These are phyloP conservation scores for Tuber aestivum DNA, from an alignment of 495 filamentous ascomycete species.

Conservation along the genomic window DNA sequence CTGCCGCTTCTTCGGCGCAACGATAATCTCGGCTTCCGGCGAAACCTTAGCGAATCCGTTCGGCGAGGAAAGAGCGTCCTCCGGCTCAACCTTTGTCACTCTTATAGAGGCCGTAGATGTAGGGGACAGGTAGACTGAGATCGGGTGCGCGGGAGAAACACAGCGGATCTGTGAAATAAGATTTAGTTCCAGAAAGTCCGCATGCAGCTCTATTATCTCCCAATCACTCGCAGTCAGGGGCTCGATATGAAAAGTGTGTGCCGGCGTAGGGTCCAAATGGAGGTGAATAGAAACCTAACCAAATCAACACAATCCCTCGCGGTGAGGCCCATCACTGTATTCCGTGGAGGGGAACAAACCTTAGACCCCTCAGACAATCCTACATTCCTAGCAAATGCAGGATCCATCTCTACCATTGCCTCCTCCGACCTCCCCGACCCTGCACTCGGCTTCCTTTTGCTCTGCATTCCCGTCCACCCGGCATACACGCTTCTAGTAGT, in stretches of 20 bases:
- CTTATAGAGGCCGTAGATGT: conserved; percentile 88
- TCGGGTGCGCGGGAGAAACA: conserved; percentile 63
- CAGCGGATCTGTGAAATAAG: conserved; percentile 88
- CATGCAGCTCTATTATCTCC: conserved; percentile 98
- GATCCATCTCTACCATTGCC: conserved; percentile 75
- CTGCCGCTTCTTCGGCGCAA: conserved; percentile 80
- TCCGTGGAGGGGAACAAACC: conserved; percentile 49
- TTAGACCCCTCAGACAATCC: conserved; percentile 80
- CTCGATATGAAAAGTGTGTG: conserved; percentile 91
- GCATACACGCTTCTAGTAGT: conserved; percentile 37
- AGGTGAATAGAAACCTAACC: conserved; percentile 59
- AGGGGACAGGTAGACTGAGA: conserved; percentile 87
- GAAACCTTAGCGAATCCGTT: conserved; percentile 75
- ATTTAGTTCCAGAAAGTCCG: conserved; percentile 88
- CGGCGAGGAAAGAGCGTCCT: conserved; percentile 52
- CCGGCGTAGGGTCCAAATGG: conserved; percentile 82
- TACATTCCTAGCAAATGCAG: conserved; percentile 75
- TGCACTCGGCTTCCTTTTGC: conserved; percentile 59
- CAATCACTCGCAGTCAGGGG: conserved; percentile 90
- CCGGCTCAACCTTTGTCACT: conserved; percentile 41
- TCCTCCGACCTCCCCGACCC: conserved; percentile 33
- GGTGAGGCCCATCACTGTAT: neutral
- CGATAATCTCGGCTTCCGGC: conserved; percentile 90
- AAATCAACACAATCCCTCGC: neutral
- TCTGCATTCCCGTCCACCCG: conserved; percentile 96